Evolutionary conservation across 352 stramenopile genomes (phyloP).

Genomic region (Aphanomyces astaci): DNA sequence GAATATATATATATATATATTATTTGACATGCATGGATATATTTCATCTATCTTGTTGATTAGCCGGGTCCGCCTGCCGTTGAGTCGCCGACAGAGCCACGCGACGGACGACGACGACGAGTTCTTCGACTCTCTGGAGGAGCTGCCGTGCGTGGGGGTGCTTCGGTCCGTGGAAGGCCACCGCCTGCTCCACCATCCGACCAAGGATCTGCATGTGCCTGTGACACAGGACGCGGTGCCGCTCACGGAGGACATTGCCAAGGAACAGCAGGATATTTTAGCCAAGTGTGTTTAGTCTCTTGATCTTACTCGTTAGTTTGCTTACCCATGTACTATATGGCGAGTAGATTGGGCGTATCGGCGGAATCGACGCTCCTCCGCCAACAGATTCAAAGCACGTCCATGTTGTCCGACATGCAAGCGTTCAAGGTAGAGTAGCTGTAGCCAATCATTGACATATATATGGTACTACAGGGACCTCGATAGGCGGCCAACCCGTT

Average conservation of each 20-base stretch:
- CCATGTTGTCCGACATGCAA: slow-evolving; percentile 76
- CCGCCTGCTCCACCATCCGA: background rate
- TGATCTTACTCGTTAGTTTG: slow-evolving; percentile 31
- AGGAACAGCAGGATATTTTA: slow-evolving; percentile 60
- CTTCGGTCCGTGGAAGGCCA: background rate
- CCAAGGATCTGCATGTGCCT: slow-evolving; percentile 40
- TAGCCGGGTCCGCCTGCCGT: slow-evolving; percentile 16
- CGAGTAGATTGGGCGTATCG: slow-evolving; percentile 51
- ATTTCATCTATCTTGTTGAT: slow-evolving; percentile 28
- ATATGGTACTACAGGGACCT: no score
- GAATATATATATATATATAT: no score
- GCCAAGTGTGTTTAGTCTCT: background rate
- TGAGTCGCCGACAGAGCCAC: slow-evolving; percentile 5
- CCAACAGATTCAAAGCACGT: slow-evolving; percentile 65
- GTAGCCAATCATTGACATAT: no score
- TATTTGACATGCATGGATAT: no score
- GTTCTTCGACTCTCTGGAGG: slow-evolving; percentile 73
- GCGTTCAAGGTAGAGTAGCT: slow-evolving; percentile 66
- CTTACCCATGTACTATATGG: no score
- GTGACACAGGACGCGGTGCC: slow-evolving; percentile 57
- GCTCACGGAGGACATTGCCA: slow-evolving; percentile 70
- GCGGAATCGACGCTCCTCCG: slow-evolving; percentile 56
- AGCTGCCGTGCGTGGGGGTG: slow-evolving; percentile 17
- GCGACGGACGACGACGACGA: slow-evolving; percentile 60
- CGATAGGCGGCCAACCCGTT: slow-evolving; percentile 54